Percentiles rank a stretch among this genome's conserved stretches.
Evolutionary conservation across 2,329 filamentous ascomycete genomes (phyloP).

Genomic region (Alternaria sp.): DNA sequence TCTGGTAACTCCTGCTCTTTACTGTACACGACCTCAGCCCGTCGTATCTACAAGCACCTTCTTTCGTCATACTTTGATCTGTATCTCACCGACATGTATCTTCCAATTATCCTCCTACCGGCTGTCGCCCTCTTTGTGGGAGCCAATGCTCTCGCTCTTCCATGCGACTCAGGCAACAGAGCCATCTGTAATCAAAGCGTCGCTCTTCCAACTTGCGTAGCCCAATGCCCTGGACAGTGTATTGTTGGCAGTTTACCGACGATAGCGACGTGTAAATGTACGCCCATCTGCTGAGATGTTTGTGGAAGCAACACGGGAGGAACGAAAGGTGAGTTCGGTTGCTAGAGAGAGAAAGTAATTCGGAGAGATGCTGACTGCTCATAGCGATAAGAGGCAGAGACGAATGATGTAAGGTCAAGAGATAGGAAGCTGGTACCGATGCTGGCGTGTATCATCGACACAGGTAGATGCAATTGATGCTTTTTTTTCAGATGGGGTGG

Average conservation of each 20-base stretch:
- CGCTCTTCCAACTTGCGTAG: background rate
- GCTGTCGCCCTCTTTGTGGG: background rate
- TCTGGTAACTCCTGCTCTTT: background rate
- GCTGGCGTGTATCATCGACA: background rate
- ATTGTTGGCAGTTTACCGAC: background rate
- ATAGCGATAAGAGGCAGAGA: background rate
- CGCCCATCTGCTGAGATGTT: background rate
- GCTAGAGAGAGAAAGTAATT: background rate
- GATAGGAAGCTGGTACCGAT: background rate
- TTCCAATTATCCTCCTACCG: background rate
- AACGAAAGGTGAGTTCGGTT: background rate
- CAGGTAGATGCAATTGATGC: background rate
- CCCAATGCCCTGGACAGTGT: background rate
- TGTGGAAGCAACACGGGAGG: background rate
- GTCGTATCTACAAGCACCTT: background rate
- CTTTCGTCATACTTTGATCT: background rate
- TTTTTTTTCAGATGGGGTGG: background rate
- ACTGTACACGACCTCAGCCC: background rate
- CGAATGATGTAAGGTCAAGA: background rate
- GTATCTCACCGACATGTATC: background rate
- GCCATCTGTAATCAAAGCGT: background rate
- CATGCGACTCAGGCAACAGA: background rate
- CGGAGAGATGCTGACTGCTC: background rate
- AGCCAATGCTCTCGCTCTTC: fast-evolving
- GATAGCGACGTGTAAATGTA: background rate